Conservation (phyloP, 441 rosid genomes). For the Gossypium gossypioides region DNA sequence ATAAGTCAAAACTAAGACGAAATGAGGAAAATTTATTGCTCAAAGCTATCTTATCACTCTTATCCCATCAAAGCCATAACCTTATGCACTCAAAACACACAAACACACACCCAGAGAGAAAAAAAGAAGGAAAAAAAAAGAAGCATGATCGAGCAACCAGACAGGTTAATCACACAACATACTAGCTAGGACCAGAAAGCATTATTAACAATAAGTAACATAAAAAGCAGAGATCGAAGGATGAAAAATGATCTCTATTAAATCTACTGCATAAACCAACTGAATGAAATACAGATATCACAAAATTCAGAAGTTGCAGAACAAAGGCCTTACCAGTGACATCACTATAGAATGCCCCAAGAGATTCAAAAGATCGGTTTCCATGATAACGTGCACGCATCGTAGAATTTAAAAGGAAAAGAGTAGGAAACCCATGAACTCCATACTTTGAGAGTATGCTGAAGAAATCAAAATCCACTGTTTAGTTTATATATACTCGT, state of each 20-base stretch:
- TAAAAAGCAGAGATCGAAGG: background rate
- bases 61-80: background rate
- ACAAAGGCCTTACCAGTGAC: slow-evolving; percentile 48
- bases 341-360: slow-evolving; percentile 55
- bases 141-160: background rate
- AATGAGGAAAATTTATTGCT: background rate
- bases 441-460: slow-evolving; percentile 83
- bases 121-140: background rate
- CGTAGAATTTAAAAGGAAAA: slow-evolving; percentile 68
- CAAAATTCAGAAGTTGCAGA: background rate
- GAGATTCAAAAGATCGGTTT: slow-evolving; percentile 55
- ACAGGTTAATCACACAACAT: background rate
- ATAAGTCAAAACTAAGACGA: background rate
- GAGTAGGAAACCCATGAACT: slow-evolving; percentile 90
- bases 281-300: background rate
- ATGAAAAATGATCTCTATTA: background rate
- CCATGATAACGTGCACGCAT: slow-evolving; percentile 61
- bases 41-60: background rate
- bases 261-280: background rate
- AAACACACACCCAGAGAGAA: no score
- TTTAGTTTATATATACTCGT: slow-evolving; percentile 1
- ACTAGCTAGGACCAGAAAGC: background rate
- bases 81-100: background rate
- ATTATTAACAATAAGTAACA: background rate
- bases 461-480: slow-evolving; percentile 17